Base-by-base conservation (phyloP, 2,329 filamentous ascomycete genomes). In the Colletotrichum gigasporum region DNA sequence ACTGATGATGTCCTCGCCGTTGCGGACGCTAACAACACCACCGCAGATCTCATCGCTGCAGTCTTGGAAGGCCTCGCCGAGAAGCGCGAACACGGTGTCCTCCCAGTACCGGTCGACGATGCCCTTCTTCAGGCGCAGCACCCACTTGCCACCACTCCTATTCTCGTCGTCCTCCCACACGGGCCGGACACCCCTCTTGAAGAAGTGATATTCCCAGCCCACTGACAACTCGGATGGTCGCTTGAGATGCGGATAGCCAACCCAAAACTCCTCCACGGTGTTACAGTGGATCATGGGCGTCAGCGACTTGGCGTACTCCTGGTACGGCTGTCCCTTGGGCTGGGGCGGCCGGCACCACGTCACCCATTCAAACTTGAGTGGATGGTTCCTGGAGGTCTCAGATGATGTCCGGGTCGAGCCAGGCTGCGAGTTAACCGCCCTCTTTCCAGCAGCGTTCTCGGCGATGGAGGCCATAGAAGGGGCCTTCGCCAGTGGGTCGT, bases 81-180 rank as follows among this genome's bases (percentile, higher is more conserved):
- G 89, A 71, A 97, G 91, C 24, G 93, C 94, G 71, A 98, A 83
- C 65, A 98, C 82, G 51, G 98, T 84, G 74, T 97, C 93, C 82
- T 99, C 96, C 93, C 96, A 99, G 78, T 97, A 97, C 58, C 95
- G 89, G 78, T 98, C 96, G 16, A 93, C 93, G 18, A 99, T 93
- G 24, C 96, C 96, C 84, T 99, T 99, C 87, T 97, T 97, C 75
- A 99, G 82, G 69, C 95, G 87, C 76, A 99, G 90, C 69, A 97
- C 94, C 95, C 95, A 99, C 81, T 99, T 99, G 53, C 96, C 96
- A 57, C 96, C 96, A 70, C 90, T 91, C 78, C 93, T 96, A 81
- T 99, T 99, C 76, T 96, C 93, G 47, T 97, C 94, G 71, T 99
- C 96, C 78, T 99, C 96, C 96, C 96, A 99, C 71, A 99, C 96